A percentile compares a stretch with the other conserved stretches of the same genome.
Conservation (phyloP, 148 eudicot genomes). For the Simmondsia chinensis region DNA sequence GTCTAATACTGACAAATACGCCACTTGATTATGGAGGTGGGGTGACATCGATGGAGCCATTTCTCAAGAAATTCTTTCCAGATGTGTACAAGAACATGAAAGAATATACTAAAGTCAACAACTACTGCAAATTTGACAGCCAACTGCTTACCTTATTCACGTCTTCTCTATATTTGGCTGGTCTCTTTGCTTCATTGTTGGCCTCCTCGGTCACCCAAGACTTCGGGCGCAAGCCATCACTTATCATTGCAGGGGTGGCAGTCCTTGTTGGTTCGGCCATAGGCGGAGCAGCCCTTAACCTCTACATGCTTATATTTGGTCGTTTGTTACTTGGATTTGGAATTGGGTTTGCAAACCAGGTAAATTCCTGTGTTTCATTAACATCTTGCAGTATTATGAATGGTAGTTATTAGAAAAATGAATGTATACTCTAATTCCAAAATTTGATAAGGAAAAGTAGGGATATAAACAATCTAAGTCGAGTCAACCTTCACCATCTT, state of each 20-base stretch:
- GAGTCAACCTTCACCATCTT: too few relatives aligned
- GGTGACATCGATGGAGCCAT: constrained; percentile 42
- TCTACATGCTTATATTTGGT: constrained; percentile 40
- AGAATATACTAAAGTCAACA: constrained; percentile 25
- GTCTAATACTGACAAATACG: not conserved
- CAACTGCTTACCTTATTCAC: constrained; percentile 33
- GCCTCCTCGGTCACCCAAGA: constrained; percentile 24
- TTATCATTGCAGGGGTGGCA: constrained; percentile 25
- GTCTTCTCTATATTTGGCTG: constrained; percentile 33
- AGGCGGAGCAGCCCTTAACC: constrained; percentile 17
- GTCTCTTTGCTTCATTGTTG: constrained; percentile 33
- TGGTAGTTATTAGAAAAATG: too few relatives aligned
- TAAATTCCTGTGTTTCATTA: too few relatives aligned
- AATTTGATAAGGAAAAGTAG: too few relatives aligned
- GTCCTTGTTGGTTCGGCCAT: constrained; percentile 27
- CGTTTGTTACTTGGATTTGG: constrained; percentile 41
- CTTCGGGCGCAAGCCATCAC: constrained; percentile 37
- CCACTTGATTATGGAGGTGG: constrained; percentile 23
- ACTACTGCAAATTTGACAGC: constrained; percentile 43
- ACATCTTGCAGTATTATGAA: too few relatives aligned
- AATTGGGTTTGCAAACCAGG: constrained; percentile 47
- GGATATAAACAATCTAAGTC: too few relatives aligned
- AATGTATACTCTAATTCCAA: too few relatives aligned
- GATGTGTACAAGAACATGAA: constrained; percentile 18
- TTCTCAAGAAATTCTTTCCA: constrained; percentile 36